These are phyloP conservation scores for Arthromyces matolae DNA, from an alignment of 768 basidiomycete species.

Conservation along the genomic window DNA sequence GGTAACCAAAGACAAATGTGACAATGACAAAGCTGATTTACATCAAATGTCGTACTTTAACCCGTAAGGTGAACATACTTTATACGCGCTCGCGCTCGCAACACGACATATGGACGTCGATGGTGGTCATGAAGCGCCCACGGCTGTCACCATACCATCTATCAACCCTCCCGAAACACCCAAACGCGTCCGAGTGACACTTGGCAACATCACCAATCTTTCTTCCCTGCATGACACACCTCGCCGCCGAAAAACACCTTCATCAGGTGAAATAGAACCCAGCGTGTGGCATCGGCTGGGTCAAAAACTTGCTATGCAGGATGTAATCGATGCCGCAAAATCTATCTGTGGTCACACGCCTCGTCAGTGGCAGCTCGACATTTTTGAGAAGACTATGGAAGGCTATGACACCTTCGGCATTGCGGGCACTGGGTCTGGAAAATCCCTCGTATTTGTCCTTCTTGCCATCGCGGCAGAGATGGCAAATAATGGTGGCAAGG, in stretches of 20 bases:
- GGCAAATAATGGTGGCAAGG: slow-evolving; percentile 1
- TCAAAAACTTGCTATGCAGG: neutral
- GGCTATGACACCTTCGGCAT: slow-evolving; percentile 7
- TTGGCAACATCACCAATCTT: too few relatives aligned
- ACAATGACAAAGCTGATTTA: too few relatives aligned
- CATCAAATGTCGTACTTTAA: too few relatives aligned
- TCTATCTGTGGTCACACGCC: neutral
- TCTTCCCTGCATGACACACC: slow-evolving; percentile 1
- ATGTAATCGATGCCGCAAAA: neutral
- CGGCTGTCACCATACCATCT: too few relatives aligned
- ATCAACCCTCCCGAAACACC: too few relatives aligned
- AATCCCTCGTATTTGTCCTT: slow-evolving; percentile 10
- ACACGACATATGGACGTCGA: too few relatives aligned
- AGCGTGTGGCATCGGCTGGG: neutral
- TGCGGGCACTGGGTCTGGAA: slow-evolving; percentile 14
- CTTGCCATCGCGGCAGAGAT: slow-evolving; percentile 10
- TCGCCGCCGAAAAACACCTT: slow-evolving; percentile 1
- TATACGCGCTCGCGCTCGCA: too few relatives aligned
- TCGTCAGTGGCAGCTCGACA: neutral
- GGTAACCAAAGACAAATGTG: too few relatives aligned
- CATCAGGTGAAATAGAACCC: neutral
- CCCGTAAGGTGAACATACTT: too few relatives aligned
- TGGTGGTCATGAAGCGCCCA: too few relatives aligned
- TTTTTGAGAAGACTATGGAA: slow-evolving; percentile 3
- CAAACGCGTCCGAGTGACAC: too few relatives aligned